Conservation (phyloP, 2,329 filamentous ascomycete species). For the Leptosphaerulina australis region DNA sequence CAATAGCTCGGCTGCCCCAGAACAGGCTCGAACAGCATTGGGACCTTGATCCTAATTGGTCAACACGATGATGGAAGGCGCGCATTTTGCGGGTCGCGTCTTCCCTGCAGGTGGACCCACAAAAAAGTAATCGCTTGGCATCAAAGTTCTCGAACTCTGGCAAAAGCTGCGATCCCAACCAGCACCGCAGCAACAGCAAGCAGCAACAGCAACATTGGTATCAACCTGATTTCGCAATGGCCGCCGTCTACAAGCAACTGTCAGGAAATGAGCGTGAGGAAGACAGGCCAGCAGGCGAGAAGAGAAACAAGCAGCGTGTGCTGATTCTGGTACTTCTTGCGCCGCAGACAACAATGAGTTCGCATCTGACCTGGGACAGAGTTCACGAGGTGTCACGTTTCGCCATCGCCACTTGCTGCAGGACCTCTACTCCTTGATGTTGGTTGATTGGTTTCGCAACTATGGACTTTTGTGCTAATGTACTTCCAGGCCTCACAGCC, state of each 20-base stretch:
- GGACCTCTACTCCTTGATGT: conserved; percentile 82
- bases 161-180: conserved; percentile 18
- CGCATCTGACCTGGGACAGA: conserved; percentile 49
- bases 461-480: not conserved
- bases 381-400: conserved; percentile 89
- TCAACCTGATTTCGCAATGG: conserved; percentile 50
- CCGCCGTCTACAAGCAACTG: conserved; percentile 63
- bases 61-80: conserved; percentile 29
- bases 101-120: not conserved
- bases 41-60: conserved; percentile 26
- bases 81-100: conserved; percentile 13
- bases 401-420: conserved; percentile 93
- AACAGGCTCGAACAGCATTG: conserved; percentile 20
- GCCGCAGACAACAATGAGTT: conserved; percentile 6
- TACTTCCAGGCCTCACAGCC: conserved; percentile 70
- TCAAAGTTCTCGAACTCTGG: conserved; percentile 36
- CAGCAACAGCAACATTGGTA: conserved; percentile 22
- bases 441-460: not conserved
- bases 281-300: conserved; percentile 42
- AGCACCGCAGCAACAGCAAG: conserved; percentile 16
- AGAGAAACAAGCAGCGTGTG: conserved; percentile 65
- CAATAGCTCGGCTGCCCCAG: conserved; percentile 9
- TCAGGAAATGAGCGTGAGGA: conserved; percentile 50
- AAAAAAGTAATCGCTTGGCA: conserved; percentile 27
- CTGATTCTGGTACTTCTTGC: conserved; percentile 67